phyloP scores from a whole-genome alignment of 2,329 filamentous ascomycete genomes.

The Penicillium sp. region DNA sequence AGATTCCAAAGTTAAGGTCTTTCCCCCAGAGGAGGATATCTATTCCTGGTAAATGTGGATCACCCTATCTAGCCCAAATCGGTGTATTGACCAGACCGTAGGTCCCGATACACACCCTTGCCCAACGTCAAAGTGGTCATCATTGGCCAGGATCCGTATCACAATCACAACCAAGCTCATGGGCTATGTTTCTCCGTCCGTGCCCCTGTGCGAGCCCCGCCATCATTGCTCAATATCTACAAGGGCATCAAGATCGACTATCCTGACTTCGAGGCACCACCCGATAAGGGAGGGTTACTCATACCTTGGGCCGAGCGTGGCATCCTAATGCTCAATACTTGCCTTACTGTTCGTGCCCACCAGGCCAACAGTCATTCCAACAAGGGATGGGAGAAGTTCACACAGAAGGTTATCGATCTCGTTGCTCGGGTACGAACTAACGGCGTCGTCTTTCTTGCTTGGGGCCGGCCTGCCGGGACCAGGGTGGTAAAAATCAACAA shows the following conservation, averaged over 20 bases:
- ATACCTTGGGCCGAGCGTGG: slow-evolving; percentile 93
- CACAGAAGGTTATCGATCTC: slow-evolving; percentile 84
- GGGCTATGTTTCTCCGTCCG: slow-evolving; percentile 94
- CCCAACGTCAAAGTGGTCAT: slow-evolving; percentile 87
- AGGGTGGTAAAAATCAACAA: slow-evolving; percentile 71
- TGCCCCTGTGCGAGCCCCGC: slow-evolving; percentile 81
- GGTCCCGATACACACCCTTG: slow-evolving; percentile 91
- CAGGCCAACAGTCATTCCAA: slow-evolving; percentile 82
- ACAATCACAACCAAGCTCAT: slow-evolving; percentile 92
- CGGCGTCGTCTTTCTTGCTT: slow-evolving; percentile 93
- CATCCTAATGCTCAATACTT: slow-evolving; percentile 91
- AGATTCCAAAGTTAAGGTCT: slow-evolving; percentile 71
- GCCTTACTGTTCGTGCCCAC: slow-evolving; percentile 86
- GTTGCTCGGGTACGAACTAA: slow-evolving; percentile 72
- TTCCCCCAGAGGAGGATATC: slow-evolving; percentile 82
- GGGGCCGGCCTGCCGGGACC: slow-evolving; percentile 82
- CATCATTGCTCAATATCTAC: slow-evolving; percentile 93
- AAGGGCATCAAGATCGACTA: slow-evolving; percentile 84
- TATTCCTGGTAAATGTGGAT: slow-evolving; percentile 75
- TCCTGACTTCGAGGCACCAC: slow-evolving; percentile 70
- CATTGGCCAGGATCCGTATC: slow-evolving; percentile 94
- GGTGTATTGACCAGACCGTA: slow-evolving; percentile 42
- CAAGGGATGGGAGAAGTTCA: slow-evolving; percentile 90
- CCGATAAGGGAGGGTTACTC: slow-evolving; percentile 75
- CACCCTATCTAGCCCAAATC: neutral